phyloP scores from a whole-genome alignment of 2,329 filamentous ascomycete genomes.

The Venturia nashicola region DNA sequence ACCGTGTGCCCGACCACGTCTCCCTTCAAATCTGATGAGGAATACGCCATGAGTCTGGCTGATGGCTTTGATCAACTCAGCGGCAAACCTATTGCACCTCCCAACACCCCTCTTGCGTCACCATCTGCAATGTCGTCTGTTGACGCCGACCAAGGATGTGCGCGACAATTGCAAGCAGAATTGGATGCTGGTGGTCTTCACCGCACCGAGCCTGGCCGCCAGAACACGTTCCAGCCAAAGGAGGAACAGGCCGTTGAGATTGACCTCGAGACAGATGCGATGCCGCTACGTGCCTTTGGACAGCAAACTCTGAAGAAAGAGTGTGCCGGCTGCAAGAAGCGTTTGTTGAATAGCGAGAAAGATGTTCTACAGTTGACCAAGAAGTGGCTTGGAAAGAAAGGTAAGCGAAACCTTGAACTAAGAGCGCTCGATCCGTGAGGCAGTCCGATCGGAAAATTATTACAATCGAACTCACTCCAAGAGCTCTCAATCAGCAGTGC shows the following conservation, averaged over 20 bases:
- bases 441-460: no score
- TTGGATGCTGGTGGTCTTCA: neutral
- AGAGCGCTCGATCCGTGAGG: no score
- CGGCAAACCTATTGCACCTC: neutral
- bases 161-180: neutral
- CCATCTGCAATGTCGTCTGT: neutral
- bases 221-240: neutral
- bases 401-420: neutral
- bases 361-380: neutral
- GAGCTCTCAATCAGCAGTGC: no score
- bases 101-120: neutral
- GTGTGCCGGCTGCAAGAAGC: neutral
- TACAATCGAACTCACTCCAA: no score
- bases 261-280: neutral
- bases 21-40: neutral
- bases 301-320: neutral
- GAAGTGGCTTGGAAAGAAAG: neutral
- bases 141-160: neutral
- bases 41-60: neutral
- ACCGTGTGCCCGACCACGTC: neutral
- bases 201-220: neutral
- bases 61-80: neutral
- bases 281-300: neutral
- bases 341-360: neutral
- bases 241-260: neutral